Evolutionary conservation across 768 basidiomycete species (phyloP).

Genomic region (Trametes elegans): DNA sequence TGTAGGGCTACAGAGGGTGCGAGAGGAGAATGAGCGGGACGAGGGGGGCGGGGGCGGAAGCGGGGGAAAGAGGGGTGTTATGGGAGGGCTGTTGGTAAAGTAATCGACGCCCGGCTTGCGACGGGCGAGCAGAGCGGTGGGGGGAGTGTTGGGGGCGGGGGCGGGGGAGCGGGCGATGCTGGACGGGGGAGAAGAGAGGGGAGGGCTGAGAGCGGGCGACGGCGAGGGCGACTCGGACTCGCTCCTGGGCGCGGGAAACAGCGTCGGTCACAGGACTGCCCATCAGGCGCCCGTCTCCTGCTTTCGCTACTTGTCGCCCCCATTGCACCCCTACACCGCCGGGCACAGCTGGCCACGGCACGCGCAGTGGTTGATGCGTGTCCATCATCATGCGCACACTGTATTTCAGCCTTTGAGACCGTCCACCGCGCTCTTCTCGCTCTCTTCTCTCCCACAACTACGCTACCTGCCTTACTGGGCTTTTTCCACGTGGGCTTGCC

Average conservation of each 20-base stretch:
- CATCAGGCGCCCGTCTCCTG: not conserved
- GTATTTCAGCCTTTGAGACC: slow-evolving; percentile 6
- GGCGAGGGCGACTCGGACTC: not conserved
- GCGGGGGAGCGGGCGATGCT: not conserved
- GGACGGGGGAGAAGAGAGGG: not conserved
- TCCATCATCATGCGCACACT: too few relatives aligned
- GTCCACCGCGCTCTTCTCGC: not conserved
- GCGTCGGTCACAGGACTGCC: slow-evolving; percentile 6
- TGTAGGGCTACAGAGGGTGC: slow-evolving; percentile 28
- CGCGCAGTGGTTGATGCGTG: too few relatives aligned
- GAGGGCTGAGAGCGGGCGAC: not conserved
- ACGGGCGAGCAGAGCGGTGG: slow-evolving; percentile 1
- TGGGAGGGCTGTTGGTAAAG: not conserved
- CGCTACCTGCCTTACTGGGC: not conserved
- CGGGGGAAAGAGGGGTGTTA: not conserved
- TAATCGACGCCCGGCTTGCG: not conserved
- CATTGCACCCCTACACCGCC: not conserved
- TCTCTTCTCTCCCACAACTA: not conserved
- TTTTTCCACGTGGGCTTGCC: not conserved
- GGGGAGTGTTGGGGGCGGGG: slow-evolving; percentile 1
- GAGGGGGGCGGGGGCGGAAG: not conserved
- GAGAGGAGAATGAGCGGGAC: slow-evolving; percentile 4
- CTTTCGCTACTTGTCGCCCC: not conserved
- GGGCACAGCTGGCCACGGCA: not conserved
- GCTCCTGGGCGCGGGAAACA: slow-evolving; percentile 13